Evolutionary conservation across 2,329 filamentous ascomycete genomes (phyloP).

Genomic region (Madurella mycetomatis): DNA sequence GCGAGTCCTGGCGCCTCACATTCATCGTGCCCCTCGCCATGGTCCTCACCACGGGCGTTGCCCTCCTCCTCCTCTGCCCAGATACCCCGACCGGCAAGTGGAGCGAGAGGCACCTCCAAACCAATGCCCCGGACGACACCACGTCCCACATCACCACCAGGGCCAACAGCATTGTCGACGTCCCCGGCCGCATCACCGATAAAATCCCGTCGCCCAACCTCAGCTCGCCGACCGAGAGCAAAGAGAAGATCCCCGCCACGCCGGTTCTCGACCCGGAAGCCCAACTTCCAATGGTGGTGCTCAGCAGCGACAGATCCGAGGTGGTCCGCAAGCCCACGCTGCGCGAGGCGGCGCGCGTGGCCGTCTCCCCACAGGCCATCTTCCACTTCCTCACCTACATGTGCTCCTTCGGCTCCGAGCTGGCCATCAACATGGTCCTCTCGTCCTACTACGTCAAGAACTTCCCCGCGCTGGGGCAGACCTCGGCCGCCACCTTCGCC

Average conservation of each 20-base stretch:
- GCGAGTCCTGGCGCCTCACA: constrained; percentile 76
- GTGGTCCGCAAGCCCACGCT: constrained; percentile 52
- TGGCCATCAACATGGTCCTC: constrained; percentile 58
- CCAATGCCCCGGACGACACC: constrained; percentile 44
- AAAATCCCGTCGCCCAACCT: constrained; percentile 25
- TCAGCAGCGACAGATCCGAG: constrained; percentile 36
- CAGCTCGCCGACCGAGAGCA: too few relatives aligned
- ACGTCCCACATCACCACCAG: constrained; percentile 36
- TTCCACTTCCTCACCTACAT: constrained; percentile 55
- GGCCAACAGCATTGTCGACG: constrained; percentile 42
- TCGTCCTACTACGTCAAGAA: constrained; percentile 56
- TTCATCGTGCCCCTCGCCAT: constrained; percentile 81
- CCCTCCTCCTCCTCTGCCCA: constrained; percentile 67
- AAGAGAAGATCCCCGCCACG: constrained; percentile 27
- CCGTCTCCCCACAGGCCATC: constrained; percentile 51
- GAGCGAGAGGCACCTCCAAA: constrained; percentile 62
- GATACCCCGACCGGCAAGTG: constrained; percentile 82
- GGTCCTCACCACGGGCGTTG: constrained; percentile 61
- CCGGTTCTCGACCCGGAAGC: constrained; percentile 40
- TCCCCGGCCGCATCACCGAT: constrained; percentile 48
- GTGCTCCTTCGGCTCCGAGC: constrained; percentile 60
- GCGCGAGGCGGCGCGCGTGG: constrained; percentile 41
- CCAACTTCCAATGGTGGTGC: constrained; percentile 33
- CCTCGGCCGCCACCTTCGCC: constrained; percentile 57
- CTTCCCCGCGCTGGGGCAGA: constrained; percentile 55